Conservation (phyloP, 2,329 filamentous ascomycete genomes). For the Biscogniauxia mediterranea region DNA sequence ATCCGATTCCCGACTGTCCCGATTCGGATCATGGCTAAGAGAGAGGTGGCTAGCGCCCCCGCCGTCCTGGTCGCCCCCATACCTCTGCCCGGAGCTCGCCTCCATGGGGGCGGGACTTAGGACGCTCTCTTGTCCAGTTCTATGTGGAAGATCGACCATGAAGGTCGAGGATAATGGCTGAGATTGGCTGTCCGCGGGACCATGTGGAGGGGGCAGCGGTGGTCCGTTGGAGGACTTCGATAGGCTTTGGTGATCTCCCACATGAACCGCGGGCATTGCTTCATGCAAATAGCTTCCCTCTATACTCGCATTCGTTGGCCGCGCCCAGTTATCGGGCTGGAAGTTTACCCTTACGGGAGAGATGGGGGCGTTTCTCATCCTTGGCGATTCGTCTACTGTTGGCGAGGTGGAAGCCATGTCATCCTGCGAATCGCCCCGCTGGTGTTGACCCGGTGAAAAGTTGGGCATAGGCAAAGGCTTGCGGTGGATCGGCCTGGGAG, state of each 20-base stretch:
- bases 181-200: slow-evolving; percentile 22
- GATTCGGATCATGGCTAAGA: slow-evolving; percentile 33
- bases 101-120: slow-evolving; percentile 15
- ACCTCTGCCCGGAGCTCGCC: slow-evolving; percentile 13
- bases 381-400: slow-evolving; percentile 36
- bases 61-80: slow-evolving; percentile 18
- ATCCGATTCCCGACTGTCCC: slow-evolving; percentile 54
- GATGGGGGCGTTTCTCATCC: slow-evolving; percentile 50
- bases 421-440: slow-evolving; percentile 31
- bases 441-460: slow-evolving; percentile 35
- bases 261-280: slow-evolving; percentile 5
- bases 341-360: slow-evolving; percentile 58
- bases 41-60: slow-evolving; percentile 19
- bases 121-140: slow-evolving; percentile 21
- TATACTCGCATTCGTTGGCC: slow-evolving; percentile 52
- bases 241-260: slow-evolving; percentile 26
- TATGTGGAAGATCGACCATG: slow-evolving; percentile 21
- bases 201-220: slow-evolving; percentile 38
- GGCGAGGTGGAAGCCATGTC: slow-evolving; percentile 26
- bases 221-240: slow-evolving; percentile 36
- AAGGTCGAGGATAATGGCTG: slow-evolving; percentile 19
- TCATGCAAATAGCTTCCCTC: slow-evolving; percentile 38
- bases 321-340: slow-evolving; percentile 51
- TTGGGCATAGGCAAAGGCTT: slow-evolving; percentile 28
- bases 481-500: slow-evolving; percentile 28